Conservation (phyloP, 176 grass and related monocot genomes). For the Themeda triandra region DNA sequence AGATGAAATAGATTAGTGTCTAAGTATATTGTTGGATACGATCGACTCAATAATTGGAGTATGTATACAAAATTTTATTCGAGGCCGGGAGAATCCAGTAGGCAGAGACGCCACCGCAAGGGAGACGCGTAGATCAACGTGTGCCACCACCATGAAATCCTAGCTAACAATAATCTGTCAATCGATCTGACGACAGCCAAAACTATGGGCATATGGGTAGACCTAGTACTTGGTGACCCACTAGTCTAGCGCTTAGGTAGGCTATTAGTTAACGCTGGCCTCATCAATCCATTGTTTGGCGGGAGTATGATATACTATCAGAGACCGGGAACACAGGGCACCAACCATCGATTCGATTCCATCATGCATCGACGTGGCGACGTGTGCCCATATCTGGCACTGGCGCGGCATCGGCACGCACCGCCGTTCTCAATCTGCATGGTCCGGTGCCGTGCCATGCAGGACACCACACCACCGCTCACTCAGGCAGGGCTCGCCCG, state of each 20-base stretch:
- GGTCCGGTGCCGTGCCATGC: background rate
- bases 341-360: background rate
- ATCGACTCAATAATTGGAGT: background rate
- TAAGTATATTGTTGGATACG: background rate
- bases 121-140: background rate
- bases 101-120: background rate
- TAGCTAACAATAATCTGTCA: background rate
- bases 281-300: background rate
- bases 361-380: background rate
- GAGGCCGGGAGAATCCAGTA: background rate
- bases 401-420: background rate
- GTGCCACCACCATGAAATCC: background rate
- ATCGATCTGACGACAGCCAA: background rate
- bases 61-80: background rate
- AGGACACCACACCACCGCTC: background rate
- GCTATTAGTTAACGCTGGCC: conserved; percentile 15
- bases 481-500: conserved; percentile 1
- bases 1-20: too few relatives aligned
- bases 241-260: background rate
- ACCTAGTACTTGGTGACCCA: background rate
- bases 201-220: background rate
- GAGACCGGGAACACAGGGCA: background rate
- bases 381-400: background rate
- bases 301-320: background rate
- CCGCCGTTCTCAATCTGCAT: background rate